These are phyloP conservation scores for Trypanosoma mega DNA, from an alignment of 208 protist genomes.

Conservation along the genomic window DNA sequence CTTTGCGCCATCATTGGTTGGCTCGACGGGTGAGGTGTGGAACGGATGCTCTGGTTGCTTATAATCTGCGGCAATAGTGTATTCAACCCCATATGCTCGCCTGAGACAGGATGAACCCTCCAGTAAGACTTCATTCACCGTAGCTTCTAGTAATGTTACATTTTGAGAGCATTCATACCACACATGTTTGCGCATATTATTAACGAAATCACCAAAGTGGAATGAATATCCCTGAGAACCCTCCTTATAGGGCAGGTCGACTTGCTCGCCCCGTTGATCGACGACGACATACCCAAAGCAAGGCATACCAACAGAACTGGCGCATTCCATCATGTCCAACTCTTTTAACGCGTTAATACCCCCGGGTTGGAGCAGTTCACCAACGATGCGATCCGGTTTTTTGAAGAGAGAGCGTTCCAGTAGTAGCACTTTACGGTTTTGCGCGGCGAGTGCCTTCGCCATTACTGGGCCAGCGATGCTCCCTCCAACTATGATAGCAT, in stretches of 20 bases:
- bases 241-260: conserved; percentile 77
- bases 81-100: conserved; percentile 83
- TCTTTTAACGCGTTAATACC: conserved; percentile 81
- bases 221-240: conserved; percentile 73
- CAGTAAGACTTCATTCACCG: conserved; percentile 69
- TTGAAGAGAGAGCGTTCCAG: conserved; percentile 90
- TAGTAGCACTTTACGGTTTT: conserved; percentile 86
- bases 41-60: conserved; percentile 57
- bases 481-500: conserved; percentile 91
- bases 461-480: conserved; percentile 91
- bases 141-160: conserved; percentile 85
- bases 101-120: conserved; percentile 49
- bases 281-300: conserved; percentile 91
- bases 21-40: conserved; percentile 19
- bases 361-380: conserved; percentile 95
- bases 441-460: conserved; percentile 80
- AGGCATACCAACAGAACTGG: conserved; percentile 77
- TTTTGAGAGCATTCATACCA: conserved; percentile 64
- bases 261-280: conserved; percentile 47
- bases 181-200: conserved; percentile 78
- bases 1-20: conserved; percentile 22
- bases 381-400: conserved; percentile 94
- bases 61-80: conserved; percentile 53
- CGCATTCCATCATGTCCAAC: conserved; percentile 89
- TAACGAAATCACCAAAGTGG: conserved; percentile 94